Conservation (phyloP, 2,329 filamentous ascomycete species). For the Diaporthe eres region DNA sequence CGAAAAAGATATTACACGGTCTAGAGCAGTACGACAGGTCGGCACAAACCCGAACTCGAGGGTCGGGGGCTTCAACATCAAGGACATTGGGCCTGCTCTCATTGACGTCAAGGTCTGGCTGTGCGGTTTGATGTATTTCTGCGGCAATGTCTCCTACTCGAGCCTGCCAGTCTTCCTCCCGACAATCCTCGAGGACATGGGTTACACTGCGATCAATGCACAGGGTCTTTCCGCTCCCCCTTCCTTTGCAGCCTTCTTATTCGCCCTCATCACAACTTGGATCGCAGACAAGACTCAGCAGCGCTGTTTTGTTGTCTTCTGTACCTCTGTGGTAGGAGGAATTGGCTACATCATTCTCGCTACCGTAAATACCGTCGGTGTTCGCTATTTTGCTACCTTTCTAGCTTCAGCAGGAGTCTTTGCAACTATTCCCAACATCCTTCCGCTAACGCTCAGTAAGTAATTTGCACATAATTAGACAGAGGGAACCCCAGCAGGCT, state of each 20-base stretch:
- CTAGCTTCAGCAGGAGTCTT: conserved; percentile 10
- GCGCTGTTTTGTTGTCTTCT: conserved; percentile 11
- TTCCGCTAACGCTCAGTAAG: conserved; percentile 10
- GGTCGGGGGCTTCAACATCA: conserved; percentile 4
- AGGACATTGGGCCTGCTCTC: conserved; percentile 1
- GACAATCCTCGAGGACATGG: conserved; percentile 30
- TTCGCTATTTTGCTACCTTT: conserved; percentile 14
- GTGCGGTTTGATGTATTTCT: conserved; percentile 26
- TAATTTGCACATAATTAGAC: background rate
- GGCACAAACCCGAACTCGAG: conserved; percentile 11
- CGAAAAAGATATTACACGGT: conserved; percentile 2
- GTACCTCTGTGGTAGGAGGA: conserved; percentile 3
- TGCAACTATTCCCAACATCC: conserved; percentile 4
- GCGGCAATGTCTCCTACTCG: conserved; percentile 28
- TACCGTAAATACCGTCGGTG: background rate
- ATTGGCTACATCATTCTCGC: conserved; percentile 3
- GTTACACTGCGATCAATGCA: conserved; percentile 25
- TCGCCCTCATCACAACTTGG: conserved; percentile 17
- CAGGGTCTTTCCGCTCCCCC: conserved; percentile 24
- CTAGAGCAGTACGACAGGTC: conserved; percentile 20
- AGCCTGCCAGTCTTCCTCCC: conserved; percentile 29
- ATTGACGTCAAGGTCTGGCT: conserved; percentile 18
- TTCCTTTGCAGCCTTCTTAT: conserved; percentile 20
- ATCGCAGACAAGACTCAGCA: conserved; percentile 14
- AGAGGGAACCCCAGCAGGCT: background rate